Base-by-base conservation (phyloP, 2,329 filamentous ascomycete species). In the Fusarium papillatum region DNA sequence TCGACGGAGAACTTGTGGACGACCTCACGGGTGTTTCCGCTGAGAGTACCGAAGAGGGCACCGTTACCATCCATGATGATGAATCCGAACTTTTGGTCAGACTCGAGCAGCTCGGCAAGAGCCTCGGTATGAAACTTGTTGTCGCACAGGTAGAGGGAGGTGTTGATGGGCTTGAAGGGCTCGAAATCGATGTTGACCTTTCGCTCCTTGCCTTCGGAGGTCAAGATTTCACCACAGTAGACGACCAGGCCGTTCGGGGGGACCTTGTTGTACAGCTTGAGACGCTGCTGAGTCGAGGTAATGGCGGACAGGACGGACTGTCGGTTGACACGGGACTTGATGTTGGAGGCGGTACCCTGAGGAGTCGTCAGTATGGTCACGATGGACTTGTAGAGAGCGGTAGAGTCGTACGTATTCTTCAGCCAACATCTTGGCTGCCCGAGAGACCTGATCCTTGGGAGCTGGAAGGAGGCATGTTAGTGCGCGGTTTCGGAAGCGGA, bases 111-210 rank as follows among this genome's bases (percentile, higher is more conserved):
- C 88, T 99, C 97, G 78, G 96, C 97, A 78, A 99, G 89, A 22
- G 97, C 96, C 87, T 99, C 97, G 69, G 97, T 99, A 85, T 99
- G 97, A 87, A 99, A 99, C 84, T 99, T 99, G 90, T 99, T 99
- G 92, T 99, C 97, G 88, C 97, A 99, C 73, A 99, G 95, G 86
- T 99, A 99, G 59, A 99, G 91, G 55, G 97, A 99, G 41, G 97
- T 99, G 87, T 99, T 99, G 92, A 99, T 99, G 73, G 97, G 97
- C 90, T 99, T 99, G 91, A 99, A 99, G 38, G 97, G 97, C 87
- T 99, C 97, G 85, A 99, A 99, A 84, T 99, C 97, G 85, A 99
- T 99, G 87, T 99, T 99, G 89, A 99, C 97, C 90, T 98, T 99
- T 83, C 97, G 92, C 88, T 99, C 97, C 87, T 99, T 99, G 86